Conservation (phyloP, 495 filamentous ascomycete species). For the Letharia columbiana region DNA sequence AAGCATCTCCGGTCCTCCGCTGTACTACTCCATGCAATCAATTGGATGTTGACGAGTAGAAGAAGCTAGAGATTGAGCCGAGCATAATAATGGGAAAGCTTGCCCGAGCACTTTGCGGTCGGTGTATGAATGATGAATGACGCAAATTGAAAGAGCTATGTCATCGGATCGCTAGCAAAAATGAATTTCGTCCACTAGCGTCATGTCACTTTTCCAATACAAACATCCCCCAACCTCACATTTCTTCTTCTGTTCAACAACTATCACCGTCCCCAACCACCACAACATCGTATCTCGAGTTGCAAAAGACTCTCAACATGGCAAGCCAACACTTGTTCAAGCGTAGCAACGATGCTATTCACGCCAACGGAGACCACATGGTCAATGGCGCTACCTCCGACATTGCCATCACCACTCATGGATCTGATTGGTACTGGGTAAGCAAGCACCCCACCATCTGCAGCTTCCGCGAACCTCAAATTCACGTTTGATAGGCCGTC, state of each 20-base stretch:
- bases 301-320: conserved; percentile 14
- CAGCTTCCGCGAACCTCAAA: not conserved
- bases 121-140: conserved; percentile 9
- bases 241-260: not conserved
- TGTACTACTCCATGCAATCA: not conserved
- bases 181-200: conserved; percentile 16
- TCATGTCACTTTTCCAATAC: not conserved
- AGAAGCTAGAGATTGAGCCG: not conserved
- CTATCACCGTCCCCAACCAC: not conserved
- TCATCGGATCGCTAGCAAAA: conserved; percentile 7
- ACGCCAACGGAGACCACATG: conserved; percentile 34
- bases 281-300: not conserved
- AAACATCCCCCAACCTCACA: conserved; percentile 8
- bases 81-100: conserved; percentile 5
- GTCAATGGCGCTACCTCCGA: conserved; percentile 37
- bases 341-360: conserved; percentile 41
- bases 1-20: not conserved
- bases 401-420: conserved; percentile 53
- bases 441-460: not conserved
- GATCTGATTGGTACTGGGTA: conserved; percentile 52
- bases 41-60: not conserved
- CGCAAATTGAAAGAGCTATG: conserved; percentile 3
- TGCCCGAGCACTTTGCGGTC: not conserved
- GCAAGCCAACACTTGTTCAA: conserved; percentile 1
- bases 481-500: conserved; percentile 25